Evolutionary conservation across 2,329 filamentous ascomycete genomes (phyloP).

Genomic region (Nakataea oryzae): DNA sequence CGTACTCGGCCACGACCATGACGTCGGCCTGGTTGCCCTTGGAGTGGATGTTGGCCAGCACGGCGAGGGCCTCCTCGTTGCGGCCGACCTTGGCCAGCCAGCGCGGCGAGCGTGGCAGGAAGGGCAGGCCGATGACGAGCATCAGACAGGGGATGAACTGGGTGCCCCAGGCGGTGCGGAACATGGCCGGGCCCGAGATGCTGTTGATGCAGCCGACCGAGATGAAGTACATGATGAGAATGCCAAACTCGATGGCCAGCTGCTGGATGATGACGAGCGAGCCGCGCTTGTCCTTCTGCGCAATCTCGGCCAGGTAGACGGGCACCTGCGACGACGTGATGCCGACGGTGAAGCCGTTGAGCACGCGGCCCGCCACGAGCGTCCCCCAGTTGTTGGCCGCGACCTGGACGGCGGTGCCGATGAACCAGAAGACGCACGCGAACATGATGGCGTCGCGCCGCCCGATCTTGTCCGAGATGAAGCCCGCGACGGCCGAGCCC

Average conservation of each 20-base stretch:
- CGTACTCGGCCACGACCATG: conserved; percentile 44
- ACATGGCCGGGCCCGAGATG: conserved; percentile 45
- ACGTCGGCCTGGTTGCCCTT: conserved; percentile 42
- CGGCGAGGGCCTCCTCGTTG: conserved; percentile 18
- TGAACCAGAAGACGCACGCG: conserved; percentile 35
- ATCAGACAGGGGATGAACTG: conserved; percentile 52
- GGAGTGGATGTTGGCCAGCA: conserved; percentile 47
- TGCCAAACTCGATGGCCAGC: conserved; percentile 64
- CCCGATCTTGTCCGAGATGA: conserved; percentile 36
- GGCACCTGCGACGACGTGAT: conserved; percentile 58
- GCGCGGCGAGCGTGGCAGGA: conserved; percentile 6
- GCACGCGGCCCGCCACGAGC: conserved; percentile 42
- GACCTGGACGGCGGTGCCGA: conserved; percentile 50
- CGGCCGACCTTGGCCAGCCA: conserved; percentile 5
- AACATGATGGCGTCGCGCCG: conserved; percentile 34
- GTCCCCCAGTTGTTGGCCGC: conserved; percentile 46
- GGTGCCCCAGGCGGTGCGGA: conserved; percentile 54
- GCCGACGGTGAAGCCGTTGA: conserved; percentile 56
- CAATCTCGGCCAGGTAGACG: conserved; percentile 58
- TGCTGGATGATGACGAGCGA: conserved; percentile 63
- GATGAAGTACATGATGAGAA: conserved; percentile 60
- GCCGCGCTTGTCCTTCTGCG: conserved; percentile 45
- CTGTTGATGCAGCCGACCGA: conserved; percentile 49
- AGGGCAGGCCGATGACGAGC: conserved; percentile 42
- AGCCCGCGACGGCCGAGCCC: conserved; percentile 35